Evolutionary conservation across 768 basidiomycete genomes (phyloP).

Genomic region (Lactifluus rugatus): DNA sequence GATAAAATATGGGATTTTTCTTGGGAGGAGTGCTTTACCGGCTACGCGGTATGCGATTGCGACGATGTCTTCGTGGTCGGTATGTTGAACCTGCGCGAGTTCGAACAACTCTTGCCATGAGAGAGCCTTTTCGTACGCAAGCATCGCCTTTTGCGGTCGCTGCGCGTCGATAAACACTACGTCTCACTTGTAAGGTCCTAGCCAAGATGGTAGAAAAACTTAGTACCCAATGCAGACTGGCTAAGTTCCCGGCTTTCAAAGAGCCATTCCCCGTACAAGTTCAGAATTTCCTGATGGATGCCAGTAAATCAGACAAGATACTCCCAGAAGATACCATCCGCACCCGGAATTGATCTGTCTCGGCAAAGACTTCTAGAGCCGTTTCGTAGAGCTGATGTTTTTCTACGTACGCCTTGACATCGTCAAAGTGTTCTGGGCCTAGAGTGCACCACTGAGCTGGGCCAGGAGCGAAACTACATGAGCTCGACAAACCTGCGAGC

Average conservation of each 20-base stretch:
- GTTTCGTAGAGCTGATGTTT: conserved; percentile 63
- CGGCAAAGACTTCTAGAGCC: conserved; percentile 68
- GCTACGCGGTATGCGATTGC: conserved; percentile 69
- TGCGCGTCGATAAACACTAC: conserved; percentile 67
- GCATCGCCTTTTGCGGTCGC: conserved; percentile 63
- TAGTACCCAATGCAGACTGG: conserved; percentile 70
- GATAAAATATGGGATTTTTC: not conserved
- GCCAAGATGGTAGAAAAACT: no score
- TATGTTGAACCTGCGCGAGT: conserved; percentile 46
- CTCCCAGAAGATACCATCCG: conserved; percentile 16
- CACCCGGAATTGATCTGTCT: conserved; percentile 54
- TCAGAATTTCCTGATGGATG: conserved; percentile 45
- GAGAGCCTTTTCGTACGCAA: conserved; percentile 77
- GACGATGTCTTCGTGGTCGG: conserved; percentile 45
- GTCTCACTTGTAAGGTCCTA: not conserved
- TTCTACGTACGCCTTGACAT: conserved; percentile 73
- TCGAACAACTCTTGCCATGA: conserved; percentile 92
- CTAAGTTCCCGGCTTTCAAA: conserved; percentile 76
- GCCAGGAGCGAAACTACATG: not conserved
- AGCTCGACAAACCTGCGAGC: conserved; percentile 44
- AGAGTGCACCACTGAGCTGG: not conserved
- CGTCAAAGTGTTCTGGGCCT: conserved; percentile 68
- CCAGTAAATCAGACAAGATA: not conserved
- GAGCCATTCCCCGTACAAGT: conserved; percentile 77
- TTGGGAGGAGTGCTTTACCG: conserved; percentile 39